A percentile compares a stretch with the other conserved stretches of the same genome.
Evolutionary conservation across 345 rosid species (phyloP).

Genomic region (Euphorbia lathyris): DNA sequence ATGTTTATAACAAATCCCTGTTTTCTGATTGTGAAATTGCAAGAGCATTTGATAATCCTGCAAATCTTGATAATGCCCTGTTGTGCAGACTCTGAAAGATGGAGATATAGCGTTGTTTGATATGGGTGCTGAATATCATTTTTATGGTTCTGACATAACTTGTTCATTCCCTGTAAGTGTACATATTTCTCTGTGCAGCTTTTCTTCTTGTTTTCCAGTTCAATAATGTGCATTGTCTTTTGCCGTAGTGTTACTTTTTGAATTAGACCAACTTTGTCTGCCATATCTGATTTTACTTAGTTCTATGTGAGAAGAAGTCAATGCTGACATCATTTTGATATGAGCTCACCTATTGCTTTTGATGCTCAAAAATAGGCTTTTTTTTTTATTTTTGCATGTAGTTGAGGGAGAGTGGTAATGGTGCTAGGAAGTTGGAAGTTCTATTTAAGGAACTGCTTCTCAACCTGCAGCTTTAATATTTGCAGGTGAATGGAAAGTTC

Average conservation of each 20-base stretch:
- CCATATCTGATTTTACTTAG: not conserved
- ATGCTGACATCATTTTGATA: not conserved
- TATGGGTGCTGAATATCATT: conserved; percentile 92
- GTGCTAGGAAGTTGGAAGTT: not conserved
- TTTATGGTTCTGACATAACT: conserved; percentile 94
- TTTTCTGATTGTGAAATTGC: not conserved
- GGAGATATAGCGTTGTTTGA: conserved; percentile 94
- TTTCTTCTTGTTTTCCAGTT: conserved; percentile 2
- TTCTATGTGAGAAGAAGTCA: not conserved
- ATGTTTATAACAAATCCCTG: not conserved
- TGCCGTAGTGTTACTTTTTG: not conserved
- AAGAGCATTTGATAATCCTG: not conserved
- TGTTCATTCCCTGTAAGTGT: conserved; percentile 89
- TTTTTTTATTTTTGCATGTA: not conserved
- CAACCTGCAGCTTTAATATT: conserved; percentile 2
- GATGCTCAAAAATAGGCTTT: not conserved
- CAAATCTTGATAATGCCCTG: not conserved
- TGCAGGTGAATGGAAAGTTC: conserved; percentile 92
- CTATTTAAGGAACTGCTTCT: not conserved
- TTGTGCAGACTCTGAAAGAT: conserved; percentile 66
- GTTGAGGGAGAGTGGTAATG: not conserved
- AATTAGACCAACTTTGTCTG: not conserved
- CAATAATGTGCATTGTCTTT: not conserved
- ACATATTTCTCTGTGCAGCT: not conserved
- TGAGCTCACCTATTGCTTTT: not conserved